A percentile compares a stretch with the other conserved stretches of the same genome.
These are phyloP conservation scores for Tricholoma bakamatsutake DNA, from an alignment of 768 basidiomycete species.

Conservation along the genomic window DNA sequence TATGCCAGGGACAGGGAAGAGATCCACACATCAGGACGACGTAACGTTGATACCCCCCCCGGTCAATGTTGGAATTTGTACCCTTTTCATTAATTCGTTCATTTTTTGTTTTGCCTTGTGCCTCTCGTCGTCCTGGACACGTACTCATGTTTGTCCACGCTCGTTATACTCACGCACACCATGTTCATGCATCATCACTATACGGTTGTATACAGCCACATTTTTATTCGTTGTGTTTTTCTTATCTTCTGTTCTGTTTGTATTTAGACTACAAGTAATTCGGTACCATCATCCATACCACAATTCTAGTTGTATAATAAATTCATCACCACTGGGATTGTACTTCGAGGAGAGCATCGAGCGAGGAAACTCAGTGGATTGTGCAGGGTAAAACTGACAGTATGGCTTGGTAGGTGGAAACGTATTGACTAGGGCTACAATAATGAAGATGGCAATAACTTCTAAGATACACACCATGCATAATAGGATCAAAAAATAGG, in stretches of 20 bases:
- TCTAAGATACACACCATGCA: too few species aligned
- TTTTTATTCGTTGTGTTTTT: neutral
- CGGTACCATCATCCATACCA: neutral
- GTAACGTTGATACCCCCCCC: neutral
- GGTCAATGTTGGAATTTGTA: neutral
- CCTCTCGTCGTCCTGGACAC: neutral
- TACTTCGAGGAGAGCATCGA: too few species aligned
- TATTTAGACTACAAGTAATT: neutral
- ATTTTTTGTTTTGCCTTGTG: neutral
- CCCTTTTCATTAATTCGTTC: neutral
- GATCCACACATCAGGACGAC: neutral
- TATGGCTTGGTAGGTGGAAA: too few species aligned
- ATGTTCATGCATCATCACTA: neutral
- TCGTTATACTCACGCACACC: neutral
- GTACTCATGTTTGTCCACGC: neutral
- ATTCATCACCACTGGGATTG: neutral
- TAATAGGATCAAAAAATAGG: neutral
- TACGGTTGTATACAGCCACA: neutral
- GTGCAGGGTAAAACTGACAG: too few species aligned
- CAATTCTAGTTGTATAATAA: conserved; percentile 1
- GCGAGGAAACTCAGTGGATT: too few species aligned
- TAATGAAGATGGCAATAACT: too few species aligned
- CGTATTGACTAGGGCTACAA: too few species aligned
- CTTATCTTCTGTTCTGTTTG: neutral
- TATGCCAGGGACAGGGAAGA: neutral